Evolutionary conservation across 106 monocot species (phyloP).

Genomic region (Apostasia ramifera): DNA sequence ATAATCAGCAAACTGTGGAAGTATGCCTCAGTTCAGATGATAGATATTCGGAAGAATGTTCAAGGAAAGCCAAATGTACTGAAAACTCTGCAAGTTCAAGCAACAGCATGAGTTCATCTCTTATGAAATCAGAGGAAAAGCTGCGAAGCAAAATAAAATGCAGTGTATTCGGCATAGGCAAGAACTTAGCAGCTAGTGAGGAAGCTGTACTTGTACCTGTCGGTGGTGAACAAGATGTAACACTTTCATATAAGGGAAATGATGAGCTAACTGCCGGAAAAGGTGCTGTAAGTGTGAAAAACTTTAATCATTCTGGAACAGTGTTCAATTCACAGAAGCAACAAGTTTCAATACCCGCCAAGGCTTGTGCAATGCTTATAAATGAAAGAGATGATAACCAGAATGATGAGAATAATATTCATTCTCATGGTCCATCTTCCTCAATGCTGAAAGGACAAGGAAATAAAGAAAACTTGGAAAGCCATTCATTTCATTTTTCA

Average conservation of each 20-base stretch:
- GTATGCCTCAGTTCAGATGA: constrained; percentile 3
- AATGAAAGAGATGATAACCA: constrained; percentile 23
- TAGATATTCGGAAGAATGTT: constrained; percentile 5
- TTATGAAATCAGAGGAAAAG: constrained; percentile 2
- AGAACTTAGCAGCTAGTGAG: constrained; percentile 2
- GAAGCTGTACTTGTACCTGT: constrained; percentile 3
- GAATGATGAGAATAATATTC: constrained; percentile 1
- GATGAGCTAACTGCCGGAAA: constrained; percentile 11
- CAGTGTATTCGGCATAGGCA: background rate
- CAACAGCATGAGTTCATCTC: constrained; percentile 3
- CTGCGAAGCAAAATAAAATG: background rate
- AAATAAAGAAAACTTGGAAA: constrained; percentile 1
- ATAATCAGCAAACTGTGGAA: constrained; percentile 5
- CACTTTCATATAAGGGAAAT: constrained; percentile 9
- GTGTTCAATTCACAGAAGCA: constrained; percentile 21
- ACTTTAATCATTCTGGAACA: constrained; percentile 16
- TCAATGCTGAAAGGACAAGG: constrained; percentile 10
- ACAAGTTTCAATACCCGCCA: constrained; percentile 20
- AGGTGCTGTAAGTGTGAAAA: constrained; percentile 18
- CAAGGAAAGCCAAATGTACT: background rate
- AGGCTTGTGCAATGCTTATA: constrained; percentile 30
- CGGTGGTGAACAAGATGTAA: constrained; percentile 12
- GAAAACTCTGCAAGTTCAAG: constrained; percentile 3
- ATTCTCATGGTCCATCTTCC: background rate
- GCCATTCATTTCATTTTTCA: constrained; percentile 6